These are phyloP conservation scores for Cucumis cinereus DNA, from an alignment of 306 rosid genomes.

Conservation along the genomic window DNA sequence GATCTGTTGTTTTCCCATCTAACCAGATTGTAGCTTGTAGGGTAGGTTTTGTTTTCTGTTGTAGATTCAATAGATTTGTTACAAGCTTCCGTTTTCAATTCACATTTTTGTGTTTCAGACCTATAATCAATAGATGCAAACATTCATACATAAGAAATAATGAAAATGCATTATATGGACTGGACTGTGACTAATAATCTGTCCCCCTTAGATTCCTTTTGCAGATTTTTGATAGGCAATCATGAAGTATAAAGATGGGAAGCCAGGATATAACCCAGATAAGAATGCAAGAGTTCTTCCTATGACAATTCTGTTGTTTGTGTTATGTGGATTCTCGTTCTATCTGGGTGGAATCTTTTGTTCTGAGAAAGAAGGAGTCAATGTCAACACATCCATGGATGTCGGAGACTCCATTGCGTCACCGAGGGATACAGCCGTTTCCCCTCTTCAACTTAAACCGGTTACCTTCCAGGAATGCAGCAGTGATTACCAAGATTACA, in stretches of 20 bases:
- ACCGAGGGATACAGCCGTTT: slow-evolving; percentile 26
- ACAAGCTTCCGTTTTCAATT: not conserved
- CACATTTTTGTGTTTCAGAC: not conserved
- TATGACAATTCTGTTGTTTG: slow-evolving; percentile 31
- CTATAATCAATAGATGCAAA: not conserved
- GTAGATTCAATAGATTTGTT: not conserved
- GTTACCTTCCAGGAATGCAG: slow-evolving; percentile 51
- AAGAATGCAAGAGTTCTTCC: slow-evolving; percentile 39
- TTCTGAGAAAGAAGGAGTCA: slow-evolving; percentile 28
- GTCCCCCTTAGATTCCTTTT: slow-evolving; percentile 6
- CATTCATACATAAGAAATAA: not conserved
- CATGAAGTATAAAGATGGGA: slow-evolving; percentile 93
- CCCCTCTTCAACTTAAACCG: slow-evolving; percentile 41
- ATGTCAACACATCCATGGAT: slow-evolving; percentile 14
- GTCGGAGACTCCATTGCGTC: slow-evolving; percentile 25
- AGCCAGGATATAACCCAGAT: slow-evolving; percentile 41
- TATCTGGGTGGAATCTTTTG: slow-evolving; percentile 78
- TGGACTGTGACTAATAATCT: not conserved
- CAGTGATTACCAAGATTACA: slow-evolving; percentile 66
- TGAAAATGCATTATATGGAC: not conserved
- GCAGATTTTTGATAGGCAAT: slow-evolving; percentile 37
- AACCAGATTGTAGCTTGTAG: slow-evolving; percentile 1
- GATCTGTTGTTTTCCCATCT: not conserved
- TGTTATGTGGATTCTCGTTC: slow-evolving; percentile 68
- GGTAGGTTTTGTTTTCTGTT: not conserved